Evolutionary conservation across 345 rosid species (phyloP).

Genomic region (Citrus glauca): DNA sequence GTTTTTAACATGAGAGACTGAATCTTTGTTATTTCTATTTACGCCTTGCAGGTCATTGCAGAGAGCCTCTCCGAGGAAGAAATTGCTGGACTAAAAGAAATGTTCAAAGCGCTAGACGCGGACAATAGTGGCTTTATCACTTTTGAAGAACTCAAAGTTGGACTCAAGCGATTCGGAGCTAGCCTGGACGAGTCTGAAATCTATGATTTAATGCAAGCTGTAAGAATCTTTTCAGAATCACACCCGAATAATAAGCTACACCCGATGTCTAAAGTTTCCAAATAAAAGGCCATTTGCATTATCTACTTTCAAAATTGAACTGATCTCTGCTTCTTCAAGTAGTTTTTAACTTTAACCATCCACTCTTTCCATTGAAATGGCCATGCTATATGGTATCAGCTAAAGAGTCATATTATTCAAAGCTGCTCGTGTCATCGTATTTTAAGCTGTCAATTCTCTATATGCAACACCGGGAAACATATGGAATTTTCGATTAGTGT

Average conservation of each 20-base stretch:
- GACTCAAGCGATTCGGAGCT: slow-evolving; percentile 62
- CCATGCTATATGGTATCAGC: not conserved
- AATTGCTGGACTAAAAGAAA: slow-evolving; percentile 68
- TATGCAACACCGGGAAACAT: not conserved
- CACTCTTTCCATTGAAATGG: not conserved
- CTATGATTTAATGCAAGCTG: slow-evolving; percentile 63
- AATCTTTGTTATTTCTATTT: not conserved
- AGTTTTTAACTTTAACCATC: not conserved
- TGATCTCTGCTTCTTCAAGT: not conserved
- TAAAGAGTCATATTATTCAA: too few species aligned
- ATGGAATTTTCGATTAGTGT: not conserved
- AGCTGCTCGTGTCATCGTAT: too few species aligned
- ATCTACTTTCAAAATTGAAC: too few species aligned
- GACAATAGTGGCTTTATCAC: slow-evolving; percentile 68
- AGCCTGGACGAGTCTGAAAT: slow-evolving; percentile 64
- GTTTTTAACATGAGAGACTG: not conserved
- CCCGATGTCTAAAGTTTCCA: too few species aligned
- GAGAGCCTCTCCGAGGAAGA: slow-evolving; percentile 75
- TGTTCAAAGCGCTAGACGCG: slow-evolving; percentile 67
- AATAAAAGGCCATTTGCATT: too few species aligned
- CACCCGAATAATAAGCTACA: not conserved
- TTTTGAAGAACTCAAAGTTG: slow-evolving; percentile 74
- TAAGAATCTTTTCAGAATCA: slow-evolving; percentile 30
- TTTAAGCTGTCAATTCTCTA: not conserved
- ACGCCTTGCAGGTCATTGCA: slow-evolving; percentile 51